Evolutionary conservation across 1,284 basidiomycete genomes (phyloP), one percentile per base, ranked within the genome.

Genomic region (Coniophora puteana): DNA sequence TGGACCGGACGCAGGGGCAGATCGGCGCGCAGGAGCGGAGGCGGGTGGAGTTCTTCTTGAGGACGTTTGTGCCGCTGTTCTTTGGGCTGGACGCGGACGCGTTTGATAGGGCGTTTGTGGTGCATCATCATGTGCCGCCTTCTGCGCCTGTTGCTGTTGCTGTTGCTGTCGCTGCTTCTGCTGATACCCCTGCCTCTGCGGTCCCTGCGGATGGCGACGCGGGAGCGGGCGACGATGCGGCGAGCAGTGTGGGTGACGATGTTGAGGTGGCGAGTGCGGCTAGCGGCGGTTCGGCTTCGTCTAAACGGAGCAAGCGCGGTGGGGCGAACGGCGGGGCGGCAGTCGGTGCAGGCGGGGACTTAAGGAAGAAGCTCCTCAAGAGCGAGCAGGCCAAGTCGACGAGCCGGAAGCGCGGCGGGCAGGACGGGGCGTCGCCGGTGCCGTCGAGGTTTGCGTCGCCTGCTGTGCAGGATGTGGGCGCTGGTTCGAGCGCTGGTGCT

Each of bases 1-100:
- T 98, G 52, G 94, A 98, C 61, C 86, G 93, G 23, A 86, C 87
- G 32, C 84, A 83, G 51, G 80, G 76, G 13, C 82, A 86, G 58
- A 78, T 93, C 41, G 75, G 77, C 34, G 71, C 77, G 18, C 66
- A 71, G 8, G 93, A 97, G 52, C 72, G 90, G 55, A 83, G 80
- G 58, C 76, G 84, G 50, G 85, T 97, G 36, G 94, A 98, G 62
- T 72, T 72, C 0, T 91, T 95, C 65, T 63, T 98, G 38, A 76
- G 92, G 31, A 75, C 81, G 27, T 90, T 96, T 51, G 63, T 85
- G 12, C 86, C 84, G 1, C 66, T 86, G 28, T 85, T 89, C 57
- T 87, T 87, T 55, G 72, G 76, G 62, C 62, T 89, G 41, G 84
- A 87, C 46, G 67, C 81, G 8, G 73, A 75, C n/a, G 56, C 78